phyloP scores from a whole-genome alignment of 2,329 filamentous ascomycete genomes.

The Botrytis elliptica region DNA sequence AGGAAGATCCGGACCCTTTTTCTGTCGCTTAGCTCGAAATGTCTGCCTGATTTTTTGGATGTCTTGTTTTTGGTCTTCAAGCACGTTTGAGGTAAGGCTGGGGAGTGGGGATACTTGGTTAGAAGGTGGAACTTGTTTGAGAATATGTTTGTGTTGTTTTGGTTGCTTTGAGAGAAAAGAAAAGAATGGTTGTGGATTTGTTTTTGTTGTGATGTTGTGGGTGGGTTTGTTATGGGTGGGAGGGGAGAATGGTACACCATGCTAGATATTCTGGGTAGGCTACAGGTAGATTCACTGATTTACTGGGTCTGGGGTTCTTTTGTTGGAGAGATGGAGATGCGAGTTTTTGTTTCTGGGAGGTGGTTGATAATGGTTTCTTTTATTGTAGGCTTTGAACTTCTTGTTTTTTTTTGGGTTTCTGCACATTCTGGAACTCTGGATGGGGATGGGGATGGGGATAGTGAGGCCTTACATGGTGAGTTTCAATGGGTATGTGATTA shows the following conservation, averaged over 20 bases:
- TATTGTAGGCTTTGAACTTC: background rate
- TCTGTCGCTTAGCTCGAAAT: slow-evolving; percentile 1
- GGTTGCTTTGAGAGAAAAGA: background rate
- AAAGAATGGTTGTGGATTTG: background rate
- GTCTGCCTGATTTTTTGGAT: background rate
- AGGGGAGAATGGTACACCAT: background rate
- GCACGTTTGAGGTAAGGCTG: background rate
- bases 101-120: background rate
- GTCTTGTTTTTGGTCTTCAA: background rate
- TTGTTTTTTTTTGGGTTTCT: background rate
- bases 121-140: background rate
- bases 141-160: background rate
- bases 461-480: too few species aligned
- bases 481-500: background rate
- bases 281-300: background rate
- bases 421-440: background rate
- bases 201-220: background rate
- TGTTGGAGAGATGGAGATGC: background rate
- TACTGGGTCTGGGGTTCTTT: background rate
- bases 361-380: background rate
- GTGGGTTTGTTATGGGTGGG: too few species aligned
- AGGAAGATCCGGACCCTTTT: slow-evolving; percentile 4
- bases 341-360: background rate
- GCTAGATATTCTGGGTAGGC: background rate
- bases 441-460: background rate